These are phyloP conservation scores for Marasmius tenuissimus DNA, from an alignment of 1,284 basidiomycete species.

Conservation along the genomic window DNA sequence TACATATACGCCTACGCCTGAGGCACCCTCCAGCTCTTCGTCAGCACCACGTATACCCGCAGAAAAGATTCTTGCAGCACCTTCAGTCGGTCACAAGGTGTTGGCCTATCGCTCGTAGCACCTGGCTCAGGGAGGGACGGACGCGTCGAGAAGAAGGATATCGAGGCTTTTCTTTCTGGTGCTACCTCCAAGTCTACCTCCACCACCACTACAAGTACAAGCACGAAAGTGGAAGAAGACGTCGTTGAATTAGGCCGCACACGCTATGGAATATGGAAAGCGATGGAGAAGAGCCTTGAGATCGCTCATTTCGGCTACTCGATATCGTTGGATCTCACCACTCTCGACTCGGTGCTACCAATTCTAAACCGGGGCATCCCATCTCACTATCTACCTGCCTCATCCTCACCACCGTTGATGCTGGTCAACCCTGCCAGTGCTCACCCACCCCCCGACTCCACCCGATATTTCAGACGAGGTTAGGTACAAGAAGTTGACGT, in stretches of 20 bases:
- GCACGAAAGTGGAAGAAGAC: constrained; percentile 33
- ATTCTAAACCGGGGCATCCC: constrained; percentile 75
- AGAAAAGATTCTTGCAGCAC: constrained; percentile 59
- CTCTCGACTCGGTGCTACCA: constrained; percentile 70
- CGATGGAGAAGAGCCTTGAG: constrained; percentile 81
- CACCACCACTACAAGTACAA: constrained; percentile 12
- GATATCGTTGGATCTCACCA: constrained; percentile 82
- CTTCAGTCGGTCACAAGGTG: constrained; percentile 70
- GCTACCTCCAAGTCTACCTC: constrained; percentile 4
- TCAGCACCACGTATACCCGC: not conserved
- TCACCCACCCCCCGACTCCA: constrained; percentile 26
- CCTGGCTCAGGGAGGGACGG: constrained; percentile 79
- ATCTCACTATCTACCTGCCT: constrained; percentile 51
- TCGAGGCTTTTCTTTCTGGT: constrained; percentile 58
- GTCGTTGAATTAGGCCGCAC: constrained; percentile 77
- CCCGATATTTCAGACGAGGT: constrained; percentile 42
- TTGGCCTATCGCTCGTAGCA: constrained; percentile 59
- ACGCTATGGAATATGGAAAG: constrained; percentile 84
- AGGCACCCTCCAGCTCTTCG: not conserved
- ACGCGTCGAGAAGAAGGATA: constrained; percentile 74
- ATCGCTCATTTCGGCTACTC: constrained; percentile 87
- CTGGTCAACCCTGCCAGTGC: constrained; percentile 51
- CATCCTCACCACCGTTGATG: constrained; percentile 25
- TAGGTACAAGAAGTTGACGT: constrained; percentile 70
- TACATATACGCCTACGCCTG: constrained; percentile 13